These are phyloP conservation scores for Dimocarpus longan DNA, from an alignment of 345 rosid genomes.

Conservation along the genomic window DNA sequence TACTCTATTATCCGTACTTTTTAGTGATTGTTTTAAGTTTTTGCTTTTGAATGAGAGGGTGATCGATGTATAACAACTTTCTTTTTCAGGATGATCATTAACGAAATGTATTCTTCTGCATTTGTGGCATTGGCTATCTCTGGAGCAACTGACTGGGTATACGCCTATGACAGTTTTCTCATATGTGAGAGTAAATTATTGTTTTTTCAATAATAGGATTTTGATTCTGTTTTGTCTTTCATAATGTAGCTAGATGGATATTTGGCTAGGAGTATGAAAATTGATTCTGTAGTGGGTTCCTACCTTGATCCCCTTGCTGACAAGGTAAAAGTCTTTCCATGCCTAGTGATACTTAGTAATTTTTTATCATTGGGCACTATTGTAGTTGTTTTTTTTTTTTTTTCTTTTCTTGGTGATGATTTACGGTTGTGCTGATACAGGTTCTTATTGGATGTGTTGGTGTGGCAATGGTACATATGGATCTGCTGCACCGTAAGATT, in stretches of 20 bases:
- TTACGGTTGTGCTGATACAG: slow-evolving; percentile 38
- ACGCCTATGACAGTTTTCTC: neutral
- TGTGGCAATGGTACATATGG: slow-evolving; percentile 79
- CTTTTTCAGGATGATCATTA: slow-evolving; percentile 73
- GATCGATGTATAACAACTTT: slow-evolving; percentile 7
- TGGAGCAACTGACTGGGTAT: slow-evolving; percentile 92
- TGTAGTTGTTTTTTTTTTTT: neutral
- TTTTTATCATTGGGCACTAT: neutral
- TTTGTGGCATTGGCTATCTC: slow-evolving; percentile 74
- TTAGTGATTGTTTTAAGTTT: neutral
- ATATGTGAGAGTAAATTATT: slow-evolving; percentile 2
- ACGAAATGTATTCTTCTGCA: slow-evolving; percentile 75
- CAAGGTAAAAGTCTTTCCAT: slow-evolving; percentile 54
- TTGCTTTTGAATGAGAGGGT: slow-evolving; percentile 6
- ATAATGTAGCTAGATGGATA: slow-evolving; percentile 84
- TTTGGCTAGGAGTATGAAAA: slow-evolving; percentile 85
- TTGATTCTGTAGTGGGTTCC: slow-evolving; percentile 92
- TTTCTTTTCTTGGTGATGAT: neutral
- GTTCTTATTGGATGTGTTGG: slow-evolving; percentile 93
- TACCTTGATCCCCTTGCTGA: slow-evolving; percentile 98
- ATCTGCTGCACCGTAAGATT: slow-evolving; percentile 80
- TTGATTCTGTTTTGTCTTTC: slow-evolving; percentile 9
- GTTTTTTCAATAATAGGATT: neutral
- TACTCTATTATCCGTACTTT: neutral
- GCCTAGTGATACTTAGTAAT: neutral